Evolutionary conservation across 1,284 basidiomycete genomes (phyloP), one percentile per base, ranked within the genome.

Genomic region (Volvariella surrecta): DNA sequence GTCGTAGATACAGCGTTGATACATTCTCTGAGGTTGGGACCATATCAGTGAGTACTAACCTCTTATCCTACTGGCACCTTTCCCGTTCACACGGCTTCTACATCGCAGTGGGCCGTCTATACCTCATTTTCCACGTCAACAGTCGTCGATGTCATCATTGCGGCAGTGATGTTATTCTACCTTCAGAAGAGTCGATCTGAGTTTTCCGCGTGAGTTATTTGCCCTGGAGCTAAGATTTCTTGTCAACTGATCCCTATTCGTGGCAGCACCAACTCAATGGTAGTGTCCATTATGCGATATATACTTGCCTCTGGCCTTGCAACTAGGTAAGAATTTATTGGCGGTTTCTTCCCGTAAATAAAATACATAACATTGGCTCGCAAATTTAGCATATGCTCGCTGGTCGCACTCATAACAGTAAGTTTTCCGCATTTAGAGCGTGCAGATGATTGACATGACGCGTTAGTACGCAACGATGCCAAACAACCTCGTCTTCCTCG

Each of bases 131-230:
- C 50, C 4, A 51, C 50, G 32, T 44, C 58, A 1, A 59, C 59
- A 1, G 40, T 24, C 7, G 54, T 57, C 32, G 59, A 61, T 32
- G 21, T 61, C 19, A 51, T 57, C 3, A 55, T 61, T 39, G 55
- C 58, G 1, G 45, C 37, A 3, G 48, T 52, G 20, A 54, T 62
- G 37, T 61, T 56, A 30, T 59, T 51, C 41, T 62, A 59, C 40
- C 51, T 62, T 1, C 45, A 54, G 11, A 45, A 46, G 18, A 55
- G 53, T 22, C 51, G 52, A 46, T 52, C 57, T 18, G 49, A 48
- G 15, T 57, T 59, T 39, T 39, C 53, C 16, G 46, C 31, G 57
- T 57, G 19, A 32, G 49, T 42, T 9, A 31, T 31, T 31, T 15
- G 9, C 9, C 15, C 30, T 31, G n/a, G n/a, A n/a, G n/a, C n/a